Evolutionary conservation across 805 yeast genomes (phyloP).

Genomic region (Diddensiella santjacobensis): DNA sequence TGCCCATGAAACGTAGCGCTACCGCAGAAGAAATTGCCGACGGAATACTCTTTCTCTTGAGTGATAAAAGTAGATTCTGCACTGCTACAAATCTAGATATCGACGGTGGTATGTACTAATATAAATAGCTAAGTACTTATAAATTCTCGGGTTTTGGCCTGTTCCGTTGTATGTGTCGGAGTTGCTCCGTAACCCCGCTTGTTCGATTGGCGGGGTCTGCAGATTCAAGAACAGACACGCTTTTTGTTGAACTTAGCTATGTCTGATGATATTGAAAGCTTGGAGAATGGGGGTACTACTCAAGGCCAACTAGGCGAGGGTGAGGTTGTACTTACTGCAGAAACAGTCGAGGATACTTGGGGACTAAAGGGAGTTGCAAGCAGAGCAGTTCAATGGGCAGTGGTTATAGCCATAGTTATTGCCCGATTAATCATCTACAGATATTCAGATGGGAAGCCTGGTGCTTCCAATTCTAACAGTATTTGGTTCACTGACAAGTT

Average conservation of each 20-base stretch:
- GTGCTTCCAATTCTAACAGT: slow-evolving; percentile 3
- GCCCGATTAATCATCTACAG: slow-evolving; percentile 7
- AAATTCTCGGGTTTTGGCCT: too few relatives aligned
- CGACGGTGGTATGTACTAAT: slow-evolving; percentile 3
- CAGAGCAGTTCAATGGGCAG: slow-evolving; percentile 11
- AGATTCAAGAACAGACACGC: too few relatives aligned
- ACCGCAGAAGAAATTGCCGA: background rate
- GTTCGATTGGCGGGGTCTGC: too few relatives aligned
- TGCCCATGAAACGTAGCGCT: background rate
- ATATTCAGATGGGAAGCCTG: slow-evolving; percentile 8
- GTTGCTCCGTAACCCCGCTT: too few relatives aligned
- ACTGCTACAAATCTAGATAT: background rate
- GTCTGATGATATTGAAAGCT: too few relatives aligned
- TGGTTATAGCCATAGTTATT: slow-evolving; percentile 12
- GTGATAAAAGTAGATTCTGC: background rate
- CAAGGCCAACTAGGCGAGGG: too few relatives aligned
- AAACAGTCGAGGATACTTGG: too few relatives aligned
- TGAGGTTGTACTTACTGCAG: too few relatives aligned
- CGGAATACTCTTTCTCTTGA: background rate
- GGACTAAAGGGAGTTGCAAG: background rate
- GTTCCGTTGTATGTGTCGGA: too few relatives aligned
- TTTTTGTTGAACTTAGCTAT: too few relatives aligned
- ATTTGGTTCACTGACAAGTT: slow-evolving; percentile 18
- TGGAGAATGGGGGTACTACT: too few relatives aligned
- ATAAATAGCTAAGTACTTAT: too few relatives aligned